Percentiles rank a stretch among this genome's conserved stretches.
Evolutionary conservation across 2,329 filamentous ascomycete species (phyloP).

Genomic region (Aspergillus luchuensis): DNA sequence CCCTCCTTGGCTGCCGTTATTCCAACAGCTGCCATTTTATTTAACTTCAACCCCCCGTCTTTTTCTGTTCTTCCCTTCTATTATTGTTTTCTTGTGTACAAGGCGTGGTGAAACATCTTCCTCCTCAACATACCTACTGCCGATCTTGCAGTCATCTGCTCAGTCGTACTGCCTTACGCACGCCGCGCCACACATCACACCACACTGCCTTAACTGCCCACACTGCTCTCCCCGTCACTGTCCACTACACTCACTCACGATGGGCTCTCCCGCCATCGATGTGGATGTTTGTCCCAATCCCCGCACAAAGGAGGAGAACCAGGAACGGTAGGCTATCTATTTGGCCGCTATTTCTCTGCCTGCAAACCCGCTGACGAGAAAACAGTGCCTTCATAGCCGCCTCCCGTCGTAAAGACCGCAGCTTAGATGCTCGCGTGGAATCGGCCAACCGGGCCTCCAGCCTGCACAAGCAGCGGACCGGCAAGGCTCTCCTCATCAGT

Average conservation of each 20-base stretch:
- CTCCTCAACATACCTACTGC: not conserved
- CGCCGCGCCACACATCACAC: no score
- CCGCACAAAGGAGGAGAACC: constrained; percentile 48
- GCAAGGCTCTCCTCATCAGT: constrained; percentile 76
- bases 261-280: constrained; percentile 32
- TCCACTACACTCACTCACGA: constrained; percentile 10
- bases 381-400: constrained; percentile 85
- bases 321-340: constrained; percentile 43
- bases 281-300: constrained; percentile 36
- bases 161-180: no score
- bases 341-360: not conserved
- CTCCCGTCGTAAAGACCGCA: constrained; percentile 81
- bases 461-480: constrained; percentile 85
- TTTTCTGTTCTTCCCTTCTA: not conserved
- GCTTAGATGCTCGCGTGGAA: constrained; percentile 82
- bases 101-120: not conserved
- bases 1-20: not conserved
- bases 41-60: constrained; percentile 3
- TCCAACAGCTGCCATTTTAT: not conserved
- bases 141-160: no score
- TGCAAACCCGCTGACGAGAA: not conserved
- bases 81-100: not conserved
- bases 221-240: not conserved
- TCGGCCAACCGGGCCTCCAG: constrained; percentile 87
- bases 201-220: not conserved